These are phyloP conservation scores for Eimeria praecox DNA, from an alignment of 169 alveolate genomes.

Conservation along the genomic window DNA sequence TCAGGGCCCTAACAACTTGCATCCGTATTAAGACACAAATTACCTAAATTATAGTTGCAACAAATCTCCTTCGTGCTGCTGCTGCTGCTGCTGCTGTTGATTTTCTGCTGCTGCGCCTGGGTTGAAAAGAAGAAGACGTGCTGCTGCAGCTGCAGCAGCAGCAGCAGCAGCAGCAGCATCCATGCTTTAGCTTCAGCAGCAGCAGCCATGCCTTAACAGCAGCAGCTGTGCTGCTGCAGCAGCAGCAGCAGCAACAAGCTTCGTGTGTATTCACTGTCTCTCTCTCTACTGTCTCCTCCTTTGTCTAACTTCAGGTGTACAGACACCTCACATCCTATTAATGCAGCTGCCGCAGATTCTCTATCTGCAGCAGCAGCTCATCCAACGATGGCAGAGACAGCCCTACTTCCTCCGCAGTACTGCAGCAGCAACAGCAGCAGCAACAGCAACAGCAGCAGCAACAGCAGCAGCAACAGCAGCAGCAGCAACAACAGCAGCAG, in stretches of 20 bases:
- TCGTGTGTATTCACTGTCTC: background rate
- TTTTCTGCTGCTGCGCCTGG: no score
- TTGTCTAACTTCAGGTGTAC: no score
- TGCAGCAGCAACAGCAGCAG: slow-evolving; percentile 55
- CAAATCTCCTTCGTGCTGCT: background rate
- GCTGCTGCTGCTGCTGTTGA: background rate
- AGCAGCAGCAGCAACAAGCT: background rate
- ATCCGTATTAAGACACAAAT: no score
- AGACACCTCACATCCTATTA: no score
- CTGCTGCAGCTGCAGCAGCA: background rate
- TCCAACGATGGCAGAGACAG: slow-evolving; percentile 13
- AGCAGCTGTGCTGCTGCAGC: background rate
- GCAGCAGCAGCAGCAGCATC: background rate
- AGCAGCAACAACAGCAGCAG: background rate
- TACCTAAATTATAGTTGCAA: background rate
- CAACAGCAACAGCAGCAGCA: slow-evolving; percentile 11
- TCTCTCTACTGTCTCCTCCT: background rate
- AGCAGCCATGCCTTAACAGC: background rate
- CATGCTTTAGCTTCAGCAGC: background rate
- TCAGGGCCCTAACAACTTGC: background rate
- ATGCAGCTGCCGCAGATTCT: slow-evolving; percentile 61
- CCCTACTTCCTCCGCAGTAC: slow-evolving; percentile 61
- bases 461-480: background rate
- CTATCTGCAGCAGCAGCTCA: slow-evolving; percentile 51
- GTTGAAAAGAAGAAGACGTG: background rate